Evolutionary conservation across 768 basidiomycete species (phyloP), one percentile per base, ranked within the genome.

Genomic region (Trametes punicea): DNA sequence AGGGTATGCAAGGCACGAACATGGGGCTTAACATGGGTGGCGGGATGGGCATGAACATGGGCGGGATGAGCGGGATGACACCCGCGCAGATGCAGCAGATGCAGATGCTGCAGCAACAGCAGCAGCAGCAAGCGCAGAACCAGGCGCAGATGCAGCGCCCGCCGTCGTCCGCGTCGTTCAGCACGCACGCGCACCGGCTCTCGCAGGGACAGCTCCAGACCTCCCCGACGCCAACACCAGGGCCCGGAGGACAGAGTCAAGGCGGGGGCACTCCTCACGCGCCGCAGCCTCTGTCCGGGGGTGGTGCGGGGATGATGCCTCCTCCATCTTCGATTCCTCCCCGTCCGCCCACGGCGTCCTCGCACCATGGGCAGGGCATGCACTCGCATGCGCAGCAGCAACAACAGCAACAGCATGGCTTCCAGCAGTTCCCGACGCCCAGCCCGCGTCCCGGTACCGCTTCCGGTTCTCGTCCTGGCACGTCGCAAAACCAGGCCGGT

Each of bases 291-390:
- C 62, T 62, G 13, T 4, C 18, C 21, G 50, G 55, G 39, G 51
- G 29, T 15, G 21, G 27, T 34, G 33, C 23, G 36, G 46, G 27
- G 16, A 61, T 63, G 59, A 64, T 65, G 64, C 63, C 61, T 7
- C 68, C 65, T 27, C 65, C 64, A 16, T 57, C 63, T n/a, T 62
- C 66, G 11, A 65, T 67, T 50, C 64, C 64, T 9, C 66, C 66
- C 0, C 62, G 66, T 6, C 64, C 65, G 42, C 62, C 65, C 3
- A 65, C 68, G 6, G 55, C 65, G 16, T 39, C 55, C 16, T 56
- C 60, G 10, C 57, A 56, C 2, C 58, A 51, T 52, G 61, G 41
- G n/a, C 65, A 59, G 25, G 42, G 42, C 23, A 62, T 54, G 45
- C 62, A 61, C 30, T 53, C 30, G 23, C 60, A 57, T 5, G 56